Evolutionary conservation across 176 grass and related monocot genomes (phyloP).

Genomic region (Raddia distichophylla): DNA sequence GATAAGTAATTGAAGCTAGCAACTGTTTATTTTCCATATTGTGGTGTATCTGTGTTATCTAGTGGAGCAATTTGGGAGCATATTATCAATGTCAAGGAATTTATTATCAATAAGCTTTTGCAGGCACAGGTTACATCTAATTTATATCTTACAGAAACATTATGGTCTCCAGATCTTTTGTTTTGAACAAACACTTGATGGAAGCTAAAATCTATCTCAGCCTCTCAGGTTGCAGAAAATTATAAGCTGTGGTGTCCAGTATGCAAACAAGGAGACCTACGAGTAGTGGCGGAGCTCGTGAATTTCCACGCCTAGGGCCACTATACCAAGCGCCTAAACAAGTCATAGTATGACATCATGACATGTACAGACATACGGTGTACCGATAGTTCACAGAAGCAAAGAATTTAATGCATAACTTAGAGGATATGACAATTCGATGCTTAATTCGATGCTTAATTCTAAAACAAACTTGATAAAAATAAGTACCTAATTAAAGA

Average conservation of each 20-base stretch:
- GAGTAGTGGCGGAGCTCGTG: no score
- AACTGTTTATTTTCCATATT: slow-evolving; percentile 13
- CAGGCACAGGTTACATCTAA: not conserved
- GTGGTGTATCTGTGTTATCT: slow-evolving; percentile 1
- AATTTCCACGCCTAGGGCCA: no score
- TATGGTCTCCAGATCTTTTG: not conserved
- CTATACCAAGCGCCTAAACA: no score
- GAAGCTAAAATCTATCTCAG: slow-evolving; percentile 29
- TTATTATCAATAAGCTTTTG: not conserved
- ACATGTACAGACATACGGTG: no score
- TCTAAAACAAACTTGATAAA: no score
- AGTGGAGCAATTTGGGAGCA: slow-evolving; percentile 14
- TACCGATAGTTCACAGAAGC: no score
- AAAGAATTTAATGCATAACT: no score
- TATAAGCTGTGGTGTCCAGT: slow-evolving; percentile 81
- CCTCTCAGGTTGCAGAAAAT: slow-evolving; percentile 48
- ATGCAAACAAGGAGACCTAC: no score
- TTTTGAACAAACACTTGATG: slow-evolving; percentile 32
- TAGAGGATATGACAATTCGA: no score
- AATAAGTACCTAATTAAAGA: no score
- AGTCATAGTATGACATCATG: no score
- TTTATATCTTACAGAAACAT: slow-evolving; percentile 2
- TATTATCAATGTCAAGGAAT: slow-evolving; percentile 13
- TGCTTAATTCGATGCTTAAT: no score
- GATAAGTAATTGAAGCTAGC: not conserved